Evolutionary conservation across 257 asterid genomes (phyloP).

Genomic region (Solanum pimpinellifolium): DNA sequence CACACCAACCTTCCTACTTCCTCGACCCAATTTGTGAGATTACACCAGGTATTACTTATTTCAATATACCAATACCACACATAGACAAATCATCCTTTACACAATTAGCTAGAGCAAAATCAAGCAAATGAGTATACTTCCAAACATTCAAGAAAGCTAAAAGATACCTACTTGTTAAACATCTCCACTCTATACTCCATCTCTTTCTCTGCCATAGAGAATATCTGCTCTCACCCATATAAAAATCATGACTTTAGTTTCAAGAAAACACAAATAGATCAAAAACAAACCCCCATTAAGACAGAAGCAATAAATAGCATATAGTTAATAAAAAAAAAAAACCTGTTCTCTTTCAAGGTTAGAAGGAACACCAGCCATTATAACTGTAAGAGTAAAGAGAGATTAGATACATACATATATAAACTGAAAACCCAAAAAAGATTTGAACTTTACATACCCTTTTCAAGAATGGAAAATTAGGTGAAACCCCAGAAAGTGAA

Average conservation of each 20-base stretch:
- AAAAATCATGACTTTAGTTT: not conserved
- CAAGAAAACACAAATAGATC: not conserved
- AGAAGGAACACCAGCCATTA: slow-evolving; percentile 45
- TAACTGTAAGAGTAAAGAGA: slow-evolving; percentile 6
- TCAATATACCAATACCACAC: not conserved
- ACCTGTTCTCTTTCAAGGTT: slow-evolving; percentile 57
- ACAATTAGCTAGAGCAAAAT: not conserved
- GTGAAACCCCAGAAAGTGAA: not conserved
- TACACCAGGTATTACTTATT: not conserved
- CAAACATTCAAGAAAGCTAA: not conserved
- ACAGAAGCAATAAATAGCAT: not conserved
- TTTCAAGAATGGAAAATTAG: not conserved
- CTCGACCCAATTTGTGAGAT: not conserved
- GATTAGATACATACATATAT: not conserved
- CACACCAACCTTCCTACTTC: not conserved
- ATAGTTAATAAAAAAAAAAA: not conserved
- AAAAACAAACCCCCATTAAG: not conserved
- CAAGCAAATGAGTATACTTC: not conserved
- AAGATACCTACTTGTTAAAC: slow-evolving; percentile 46
- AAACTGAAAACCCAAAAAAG: not conserved
- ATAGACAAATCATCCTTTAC: not conserved
- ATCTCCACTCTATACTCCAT: slow-evolving; percentile 74
- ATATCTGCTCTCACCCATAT: slow-evolving; percentile 28
- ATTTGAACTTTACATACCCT: not conserved
- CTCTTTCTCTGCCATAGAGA: slow-evolving; percentile 66